These are phyloP conservation scores for Tuber brumale DNA, from an alignment of 495 filamentous ascomycete species.

Conservation along the genomic window DNA sequence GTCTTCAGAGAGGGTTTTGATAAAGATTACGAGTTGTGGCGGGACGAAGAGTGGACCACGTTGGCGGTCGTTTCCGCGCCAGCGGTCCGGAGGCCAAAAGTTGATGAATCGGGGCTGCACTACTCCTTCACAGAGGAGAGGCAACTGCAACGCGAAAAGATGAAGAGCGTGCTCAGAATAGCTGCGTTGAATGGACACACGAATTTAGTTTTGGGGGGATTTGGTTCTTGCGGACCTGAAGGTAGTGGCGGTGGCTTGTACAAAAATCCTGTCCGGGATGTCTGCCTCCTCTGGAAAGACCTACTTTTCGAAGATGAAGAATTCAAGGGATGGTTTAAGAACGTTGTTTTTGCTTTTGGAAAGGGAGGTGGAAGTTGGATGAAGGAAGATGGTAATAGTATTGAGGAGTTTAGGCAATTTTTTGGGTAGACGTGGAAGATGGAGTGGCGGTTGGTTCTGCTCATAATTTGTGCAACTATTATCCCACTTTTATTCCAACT, in stretches of 20 bases:
- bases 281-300: constrained; percentile 63
- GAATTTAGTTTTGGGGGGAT: constrained; percentile 61
- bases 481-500: not conserved
- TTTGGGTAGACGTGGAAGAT: constrained; percentile 6
- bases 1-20: constrained; percentile 52
- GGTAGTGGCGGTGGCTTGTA: constrained; percentile 43
- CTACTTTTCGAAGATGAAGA: constrained; percentile 59
- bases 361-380: constrained; percentile 24
- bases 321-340: constrained; percentile 59
- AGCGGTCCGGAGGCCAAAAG: constrained; percentile 62
- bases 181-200: constrained; percentile 54
- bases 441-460: not conserved
- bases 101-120: constrained; percentile 56
- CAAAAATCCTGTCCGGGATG: constrained; percentile 60
- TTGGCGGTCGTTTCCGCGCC: constrained; percentile 66
- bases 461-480: not conserved
- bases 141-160: constrained; percentile 64
- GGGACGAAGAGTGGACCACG: constrained; percentile 45
- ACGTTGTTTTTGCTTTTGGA: constrained; percentile 64
- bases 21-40: constrained; percentile 49
- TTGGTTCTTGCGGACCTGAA: constrained; percentile 58
- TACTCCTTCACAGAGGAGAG: constrained; percentile 64
- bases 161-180: constrained; percentile 62
- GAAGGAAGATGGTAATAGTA: constrained; percentile 16
- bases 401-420: constrained; percentile 11